These are phyloP conservation scores for Mycena venus DNA, from an alignment of 768 basidiomycete species.

Conservation along the genomic window DNA sequence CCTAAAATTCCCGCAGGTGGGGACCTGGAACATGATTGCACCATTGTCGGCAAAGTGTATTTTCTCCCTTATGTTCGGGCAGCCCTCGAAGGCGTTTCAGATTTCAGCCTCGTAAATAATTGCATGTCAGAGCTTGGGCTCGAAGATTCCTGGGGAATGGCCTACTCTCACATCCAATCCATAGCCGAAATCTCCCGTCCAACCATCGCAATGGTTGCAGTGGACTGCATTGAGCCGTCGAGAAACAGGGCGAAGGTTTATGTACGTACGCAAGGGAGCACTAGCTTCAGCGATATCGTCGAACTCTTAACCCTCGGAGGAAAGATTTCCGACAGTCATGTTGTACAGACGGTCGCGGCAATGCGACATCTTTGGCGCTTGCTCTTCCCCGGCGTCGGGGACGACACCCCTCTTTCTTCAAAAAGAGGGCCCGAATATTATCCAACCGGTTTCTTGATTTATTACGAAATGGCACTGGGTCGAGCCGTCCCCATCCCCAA, in stretches of 20 bases:
- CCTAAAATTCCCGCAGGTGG: background rate
- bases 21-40: background rate
- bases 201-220: background rate
- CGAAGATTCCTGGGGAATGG: background rate
- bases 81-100: background rate
- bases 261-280: background rate
- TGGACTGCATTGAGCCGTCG: background rate
- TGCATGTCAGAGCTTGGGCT: background rate
- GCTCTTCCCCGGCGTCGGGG: background rate
- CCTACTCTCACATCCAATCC: background rate
- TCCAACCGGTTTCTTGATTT: background rate
- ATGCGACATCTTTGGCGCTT: background rate
- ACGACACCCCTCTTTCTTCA: background rate
- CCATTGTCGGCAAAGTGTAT: background rate
- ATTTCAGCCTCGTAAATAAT: background rate
- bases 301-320: background rate
- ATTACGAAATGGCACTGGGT: background rate
- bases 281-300: background rate
- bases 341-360: background rate
- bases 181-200: background rate
- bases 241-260: constrained; percentile 5
- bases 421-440: background rate
- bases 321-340: background rate
- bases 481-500: background rate
- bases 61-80: background rate